Base-by-base conservation (phyloP, 75 land plant species). In the Cupressus sempervirens region DNA sequence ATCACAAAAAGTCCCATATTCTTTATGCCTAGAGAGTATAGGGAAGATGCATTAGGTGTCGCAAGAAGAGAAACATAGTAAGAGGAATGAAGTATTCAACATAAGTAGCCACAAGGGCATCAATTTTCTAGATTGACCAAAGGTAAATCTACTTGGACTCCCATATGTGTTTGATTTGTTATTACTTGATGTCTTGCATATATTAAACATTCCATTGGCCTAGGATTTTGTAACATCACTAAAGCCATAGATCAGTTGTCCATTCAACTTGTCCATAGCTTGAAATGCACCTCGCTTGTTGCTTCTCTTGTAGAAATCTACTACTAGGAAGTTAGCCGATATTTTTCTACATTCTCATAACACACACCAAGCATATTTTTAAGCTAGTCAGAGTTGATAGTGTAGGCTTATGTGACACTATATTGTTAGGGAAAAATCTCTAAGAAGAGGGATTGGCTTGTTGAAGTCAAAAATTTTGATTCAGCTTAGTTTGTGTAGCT, bases 261-360 rank as follows among this genome's bases (percentile, higher is more conserved):
- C 88, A 87, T 91, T 91, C 54, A 89, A 56, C 23, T 45, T 85
- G 76, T 91, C 92, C 54, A 91, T 18, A 38, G 92, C 92, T 52
- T 68, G 83, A 82, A 91, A 91, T 58, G 86, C 84, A 56, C 92
- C 92, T 58, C 91, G 86, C 20, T 91, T 91, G 52, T 87, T 81
- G 84, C 91, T 91, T 89, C 80, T 87, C 79, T 87, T 84, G 83
- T 83, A 87, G 73, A 81, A 87, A 46, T 87, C 88, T 11, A 87
- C 88, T 46, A 87, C 88, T 29, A 87, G 32, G 73, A 77, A 87
- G 50, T 87, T 87, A 36, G 88, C 88, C 88, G 87, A 87, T 80
- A 87, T 40, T 23, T 76, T 85, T 18, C 87, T 23, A 87, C 82
- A 36, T 83, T 72, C 20, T 54, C 38, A 5, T 85, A 62, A 23